Evolutionary conservation across 495 filamentous ascomycete species (phyloP).

Genomic region (Lindgomyces ingoldianus): DNA sequence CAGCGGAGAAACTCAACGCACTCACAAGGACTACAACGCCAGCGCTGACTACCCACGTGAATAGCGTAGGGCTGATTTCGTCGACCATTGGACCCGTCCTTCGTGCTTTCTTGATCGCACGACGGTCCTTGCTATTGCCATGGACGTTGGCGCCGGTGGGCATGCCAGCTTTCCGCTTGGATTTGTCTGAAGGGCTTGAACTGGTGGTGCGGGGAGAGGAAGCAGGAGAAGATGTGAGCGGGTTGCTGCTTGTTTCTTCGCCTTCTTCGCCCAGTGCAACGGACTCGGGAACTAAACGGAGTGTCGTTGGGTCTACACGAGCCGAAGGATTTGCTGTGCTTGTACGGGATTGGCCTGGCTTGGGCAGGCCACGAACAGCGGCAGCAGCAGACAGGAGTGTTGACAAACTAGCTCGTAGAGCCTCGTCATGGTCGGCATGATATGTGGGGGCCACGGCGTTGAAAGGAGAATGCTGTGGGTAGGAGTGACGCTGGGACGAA

Average conservation of each 20-base stretch:
- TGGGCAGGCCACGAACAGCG: constrained; percentile 78
- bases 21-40: constrained; percentile 90
- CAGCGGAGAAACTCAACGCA: constrained; percentile 89
- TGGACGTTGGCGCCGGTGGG: constrained; percentile 11
- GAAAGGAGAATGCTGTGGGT: constrained; percentile 53
- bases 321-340: constrained; percentile 13
- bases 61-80: constrained; percentile 67
- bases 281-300: constrained; percentile 74
- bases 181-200: constrained; percentile 25
- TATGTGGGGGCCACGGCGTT: constrained; percentile 73
- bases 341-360: constrained; percentile 49
- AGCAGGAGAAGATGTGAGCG: constrained; percentile 36
- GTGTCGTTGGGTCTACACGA: constrained; percentile 54
- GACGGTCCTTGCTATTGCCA: constrained; percentile 36
- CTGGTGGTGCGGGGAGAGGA: constrained; percentile 23
- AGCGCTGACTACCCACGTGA: constrained; percentile 90
- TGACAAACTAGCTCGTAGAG: constrained; percentile 85
- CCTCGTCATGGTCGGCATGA: constrained; percentile 87
- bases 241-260: constrained; percentile 34
- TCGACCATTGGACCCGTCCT: constrained; percentile 38
- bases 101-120: constrained; percentile 36
- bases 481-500: constrained; percentile 45
- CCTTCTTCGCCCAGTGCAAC: constrained; percentile 59
- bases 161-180: constrained; percentile 40
- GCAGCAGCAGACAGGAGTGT: constrained; percentile 94